phyloP scores from a whole-genome alignment of 495 filamentous ascomycete species.

The Hyaloscypha finlandica region DNA sequence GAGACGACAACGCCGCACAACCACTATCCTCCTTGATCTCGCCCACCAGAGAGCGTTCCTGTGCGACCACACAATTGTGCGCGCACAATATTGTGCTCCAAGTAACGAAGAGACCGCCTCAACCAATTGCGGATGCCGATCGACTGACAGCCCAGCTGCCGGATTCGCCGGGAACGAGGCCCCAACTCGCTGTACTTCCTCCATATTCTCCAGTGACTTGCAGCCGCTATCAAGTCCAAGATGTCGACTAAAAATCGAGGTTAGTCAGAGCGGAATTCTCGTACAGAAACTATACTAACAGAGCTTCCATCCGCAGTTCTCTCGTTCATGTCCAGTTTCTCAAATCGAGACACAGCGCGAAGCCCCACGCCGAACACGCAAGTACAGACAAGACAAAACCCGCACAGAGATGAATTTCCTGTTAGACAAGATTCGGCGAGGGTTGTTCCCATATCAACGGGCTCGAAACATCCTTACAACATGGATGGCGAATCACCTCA shows the following conservation, averaged over 20 bases:
- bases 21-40: too few relatives aligned
- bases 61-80: too few relatives aligned
- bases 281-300: neutral
- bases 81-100: neutral
- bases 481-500: conserved; percentile 26
- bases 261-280: conserved; percentile 34
- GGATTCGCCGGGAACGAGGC: conserved; percentile 15
- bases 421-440: conserved; percentile 16
- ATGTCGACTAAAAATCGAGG: conserved; percentile 49
- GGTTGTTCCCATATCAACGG: conserved; percentile 4
- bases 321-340: conserved; percentile 62
- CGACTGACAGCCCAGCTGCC: conserved; percentile 1
- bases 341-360: conserved; percentile 44
- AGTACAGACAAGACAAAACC: conserved; percentile 14
- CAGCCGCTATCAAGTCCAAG: conserved; percentile 6
- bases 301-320: conserved; percentile 42
- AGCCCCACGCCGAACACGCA: conserved; percentile 35
- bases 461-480: conserved; percentile 4
- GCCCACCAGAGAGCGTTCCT: too few relatives aligned
- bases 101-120: neutral
- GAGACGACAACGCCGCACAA: too few relatives aligned
- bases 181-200: neutral
- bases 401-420: conserved; percentile 15
- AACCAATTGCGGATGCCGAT: neutral
- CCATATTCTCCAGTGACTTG: conserved; percentile 14